Evolutionary conservation across 1,284 basidiomycete genomes (phyloP), one percentile per base, ranked within the genome.

Genomic region (Leucoagaricus sp.): DNA sequence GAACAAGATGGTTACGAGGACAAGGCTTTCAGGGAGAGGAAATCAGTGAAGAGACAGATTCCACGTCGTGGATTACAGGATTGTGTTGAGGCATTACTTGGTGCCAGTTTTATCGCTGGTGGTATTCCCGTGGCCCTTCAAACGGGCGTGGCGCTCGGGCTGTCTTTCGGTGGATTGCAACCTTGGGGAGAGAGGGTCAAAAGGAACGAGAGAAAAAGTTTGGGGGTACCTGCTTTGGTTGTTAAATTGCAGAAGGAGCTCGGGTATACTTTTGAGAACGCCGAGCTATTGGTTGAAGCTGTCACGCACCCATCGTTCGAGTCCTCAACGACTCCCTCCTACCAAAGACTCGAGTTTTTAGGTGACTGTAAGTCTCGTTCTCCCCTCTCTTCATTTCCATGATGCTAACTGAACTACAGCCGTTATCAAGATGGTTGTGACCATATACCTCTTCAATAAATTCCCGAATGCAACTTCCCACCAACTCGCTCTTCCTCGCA

Each of bases 291-390:
- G 15, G 65, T 86, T 7, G 89, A 93, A 69, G 91, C 91, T 4
- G 72, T 93, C 29, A 92, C 89, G 0, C 93, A 95, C 66, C 87
- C 91, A 0, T 91, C 90, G 0, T 90, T 89, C 65, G 75, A 75
- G 12, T 65, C 74, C 23, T 75, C 74, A 0, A 66, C 68, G 1
- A 78, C 80, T 3, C 73, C 81, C 6, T 90, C 89, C 1, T 94
- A 94, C 68, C 88, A 95, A 61, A 80, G 93, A 9, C 75, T 94
- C 9, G 93, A 95, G 63, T 94, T 92, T 65, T 77, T 95, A 1
- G 93, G 93, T 36, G 92, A 94, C 67, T 89, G 91, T 92, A 64
- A 71, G 84, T 62, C n/a, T n/a, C 31, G 46, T 26, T 58, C 31
- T 53, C 26, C 46, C 28, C 9, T 17, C 29, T 12, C 29, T 33